Evolutionary conservation across 345 rosid genomes (phyloP), one percentile per base, ranked within the genome.

Genomic region (Populus ilicifolia): DNA sequence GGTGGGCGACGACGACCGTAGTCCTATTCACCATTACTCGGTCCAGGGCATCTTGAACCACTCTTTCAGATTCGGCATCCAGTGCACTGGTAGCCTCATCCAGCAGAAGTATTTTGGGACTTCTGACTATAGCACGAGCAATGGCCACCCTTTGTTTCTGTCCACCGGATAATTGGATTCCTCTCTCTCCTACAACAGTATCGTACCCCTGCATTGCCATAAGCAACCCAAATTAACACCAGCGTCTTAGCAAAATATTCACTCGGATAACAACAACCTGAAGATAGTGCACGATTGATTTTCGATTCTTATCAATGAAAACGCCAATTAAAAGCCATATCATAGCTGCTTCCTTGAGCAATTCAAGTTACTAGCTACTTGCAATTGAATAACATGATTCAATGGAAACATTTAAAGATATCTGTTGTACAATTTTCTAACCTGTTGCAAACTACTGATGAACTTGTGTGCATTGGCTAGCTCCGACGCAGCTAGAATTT

Each of bases 131-230:
- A 46, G 97, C 98, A 0, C 98, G 88, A 20, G 98, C 93, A 8
- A 93, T 91, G n/a, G 98, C 96, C 56, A 91, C 88, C 1, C 98
- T 84, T n/a, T 91, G 98, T 69, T 93, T 93, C 41, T 91, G 98
- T 66, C 98, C 97, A 9, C 97, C 97, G 0, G 98, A 91, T 36
- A 93, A 63, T 7, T 91, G 97, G 16, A 84, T 82, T 65, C 97
- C 98, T 77, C 91, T 75, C 79, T 91, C 93, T 23, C 98, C 98
- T 0, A 91, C 97, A 21, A 85, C 16, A 0, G 98, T 91, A 13
- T 91, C 88, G 20, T 91, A 90, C 0, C 96, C 97, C 91, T 92
- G 83, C 41, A 54, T 39, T 14, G 3, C 39, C 12, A 33, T 5
- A 11, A 4, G 67, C 8, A 38, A 4, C 21, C 16, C 23, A 56